A percentile compares a stretch with the other conserved stretches of the same genome.
phyloP scores from a whole-genome alignment of 202 grass and related monocot species.

The Panicum virgatum region DNA sequence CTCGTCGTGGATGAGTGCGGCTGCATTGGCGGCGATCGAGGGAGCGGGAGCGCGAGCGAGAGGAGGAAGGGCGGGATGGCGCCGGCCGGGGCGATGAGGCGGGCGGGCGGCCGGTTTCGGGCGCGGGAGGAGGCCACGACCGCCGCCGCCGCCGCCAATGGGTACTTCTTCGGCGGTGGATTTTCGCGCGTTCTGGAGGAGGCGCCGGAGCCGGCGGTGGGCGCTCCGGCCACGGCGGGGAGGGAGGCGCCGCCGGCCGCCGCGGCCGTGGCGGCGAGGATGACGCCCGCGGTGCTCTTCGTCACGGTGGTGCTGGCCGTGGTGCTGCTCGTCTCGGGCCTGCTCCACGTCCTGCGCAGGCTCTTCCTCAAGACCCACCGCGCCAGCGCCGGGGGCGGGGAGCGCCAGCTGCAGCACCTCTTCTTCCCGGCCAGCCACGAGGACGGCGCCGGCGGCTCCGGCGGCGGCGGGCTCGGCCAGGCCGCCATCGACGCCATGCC shows the following conservation, averaged over 20 bases:
- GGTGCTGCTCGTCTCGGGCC: constrained; percentile 57
- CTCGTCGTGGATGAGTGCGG: constrained; percentile 39
- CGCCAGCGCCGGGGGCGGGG: constrained; percentile 24
- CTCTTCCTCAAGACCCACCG: constrained; percentile 60
- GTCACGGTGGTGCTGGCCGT: constrained; percentile 70
- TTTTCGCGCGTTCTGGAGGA: neutral
- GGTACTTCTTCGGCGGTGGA: neutral
- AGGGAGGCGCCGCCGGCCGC: neutral
- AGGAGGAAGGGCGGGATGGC: neutral
- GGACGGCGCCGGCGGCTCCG: constrained; percentile 8
- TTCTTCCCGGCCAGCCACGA: constrained; percentile 41
- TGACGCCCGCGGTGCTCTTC: constrained; percentile 64
- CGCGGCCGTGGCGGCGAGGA: constrained; percentile 18
- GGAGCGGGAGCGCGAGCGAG: neutral
- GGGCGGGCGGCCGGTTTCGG: constrained; percentile 1
- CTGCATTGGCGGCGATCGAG: neutral
- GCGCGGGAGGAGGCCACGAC: neutral
- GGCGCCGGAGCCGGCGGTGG: neutral
- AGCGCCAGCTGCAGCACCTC: constrained; percentile 50
- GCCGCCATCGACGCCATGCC: constrained; percentile 62
- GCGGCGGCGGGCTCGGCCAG: constrained; percentile 47
- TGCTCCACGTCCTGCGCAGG: constrained; percentile 58
- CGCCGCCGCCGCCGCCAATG: neutral
- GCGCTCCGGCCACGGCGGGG: neutral
- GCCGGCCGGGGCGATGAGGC: no score